These are phyloP conservation scores for Lenzites betulinus DNA, from an alignment of 768 basidiomycete species.

Conservation along the genomic window DNA sequence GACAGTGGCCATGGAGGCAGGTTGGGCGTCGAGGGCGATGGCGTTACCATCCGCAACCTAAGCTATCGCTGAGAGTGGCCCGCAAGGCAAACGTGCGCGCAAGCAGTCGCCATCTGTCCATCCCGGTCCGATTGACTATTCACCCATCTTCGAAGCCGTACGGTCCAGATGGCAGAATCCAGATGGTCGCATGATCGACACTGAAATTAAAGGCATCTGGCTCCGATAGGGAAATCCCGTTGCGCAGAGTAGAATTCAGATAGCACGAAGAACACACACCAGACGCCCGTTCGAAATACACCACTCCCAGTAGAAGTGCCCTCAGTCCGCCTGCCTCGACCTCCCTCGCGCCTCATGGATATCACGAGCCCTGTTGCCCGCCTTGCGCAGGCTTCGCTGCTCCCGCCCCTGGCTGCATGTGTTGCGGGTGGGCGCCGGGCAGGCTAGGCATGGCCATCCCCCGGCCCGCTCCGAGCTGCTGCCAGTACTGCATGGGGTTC, in stretches of 20 bases:
- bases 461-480: constrained; percentile 23
- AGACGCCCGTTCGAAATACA: constrained; percentile 17
- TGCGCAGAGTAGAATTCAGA: not conserved
- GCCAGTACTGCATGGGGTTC: constrained; percentile 20
- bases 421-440: constrained; percentile 25
- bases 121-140: no score
- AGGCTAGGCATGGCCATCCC: constrained; percentile 22
- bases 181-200: no score
- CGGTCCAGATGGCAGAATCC: no score
- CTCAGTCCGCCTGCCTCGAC: not conserved
- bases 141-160: no score
- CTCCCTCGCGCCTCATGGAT: not conserved
- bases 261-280: not conserved
- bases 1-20: no score
- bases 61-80: no score
- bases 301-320: constrained; percentile 7
- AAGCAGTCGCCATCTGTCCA: no score
- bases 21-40: no score
- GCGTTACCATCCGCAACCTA: no score
- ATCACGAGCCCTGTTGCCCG: constrained; percentile 30
- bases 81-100: not conserved
- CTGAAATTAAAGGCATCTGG: no score
- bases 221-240: no score
- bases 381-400: constrained; percentile 27
- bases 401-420: constrained; percentile 23